phyloP scores from a whole-genome alignment of 805 yeast genomes.

The Candida saitoana region DNA sequence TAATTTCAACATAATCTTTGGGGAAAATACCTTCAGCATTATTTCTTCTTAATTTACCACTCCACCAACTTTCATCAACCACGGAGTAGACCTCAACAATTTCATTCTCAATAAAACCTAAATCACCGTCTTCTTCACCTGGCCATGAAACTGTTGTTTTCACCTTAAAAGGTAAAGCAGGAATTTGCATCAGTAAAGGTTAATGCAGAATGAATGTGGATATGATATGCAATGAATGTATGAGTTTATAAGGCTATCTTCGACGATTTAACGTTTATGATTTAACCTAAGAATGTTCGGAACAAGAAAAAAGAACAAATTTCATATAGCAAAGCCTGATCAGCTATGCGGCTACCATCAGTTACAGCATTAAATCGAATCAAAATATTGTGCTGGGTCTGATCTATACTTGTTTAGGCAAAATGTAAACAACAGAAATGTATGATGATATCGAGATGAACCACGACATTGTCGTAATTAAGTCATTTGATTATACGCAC shows the following conservation, averaged over 20 bases:
- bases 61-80: conserved; percentile 92
- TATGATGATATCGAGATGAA: too few species aligned
- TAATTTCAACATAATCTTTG: conserved; percentile 68
- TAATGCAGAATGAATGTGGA: too few species aligned
- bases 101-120: conserved; percentile 94
- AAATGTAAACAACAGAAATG: not conserved
- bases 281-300: too few species aligned
- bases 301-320: not conserved
- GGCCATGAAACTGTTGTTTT: conserved; percentile 90
- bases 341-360: not conserved
- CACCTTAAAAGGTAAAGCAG: conserved; percentile 64
- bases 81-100: conserved; percentile 74
- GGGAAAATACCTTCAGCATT: conserved; percentile 86
- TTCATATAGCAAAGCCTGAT: not conserved
- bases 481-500: too few species aligned
- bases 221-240: too few species aligned
- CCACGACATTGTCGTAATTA: too few species aligned
- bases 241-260: too few species aligned
- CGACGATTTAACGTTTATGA: too few species aligned
- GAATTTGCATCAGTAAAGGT: conserved; percentile 19
- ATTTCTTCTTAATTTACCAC: conserved; percentile 75
- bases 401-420: not conserved
- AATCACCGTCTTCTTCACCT: conserved; percentile 82
- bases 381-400: conserved; percentile 1
- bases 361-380: not conserved